Evolutionary conservation across 441 rosid genomes (phyloP).

Genomic region (Pelargonium myrrhifolium): DNA sequence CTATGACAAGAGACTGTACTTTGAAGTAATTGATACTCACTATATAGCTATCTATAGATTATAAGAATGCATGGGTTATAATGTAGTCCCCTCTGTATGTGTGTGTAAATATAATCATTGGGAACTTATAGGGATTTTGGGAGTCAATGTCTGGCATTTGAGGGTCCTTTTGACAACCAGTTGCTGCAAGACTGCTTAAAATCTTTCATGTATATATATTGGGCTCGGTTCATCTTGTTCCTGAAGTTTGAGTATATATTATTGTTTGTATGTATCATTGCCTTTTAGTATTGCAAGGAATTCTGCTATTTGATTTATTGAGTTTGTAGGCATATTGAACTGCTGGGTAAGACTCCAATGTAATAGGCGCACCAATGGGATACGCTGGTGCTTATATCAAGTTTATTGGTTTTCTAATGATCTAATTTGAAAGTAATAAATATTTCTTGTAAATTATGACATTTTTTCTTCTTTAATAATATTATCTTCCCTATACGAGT

Average conservation of each 20-base stretch:
- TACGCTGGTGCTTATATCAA: neutral
- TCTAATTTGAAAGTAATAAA: neutral
- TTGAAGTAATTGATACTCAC: neutral
- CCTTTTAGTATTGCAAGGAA: neutral
- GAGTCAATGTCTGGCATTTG: neutral
- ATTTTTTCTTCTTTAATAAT: neutral
- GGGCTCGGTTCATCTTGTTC: neutral
- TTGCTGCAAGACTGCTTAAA: neutral
- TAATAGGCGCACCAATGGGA: neutral
- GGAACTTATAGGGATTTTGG: neutral
- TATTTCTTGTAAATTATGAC: neutral
- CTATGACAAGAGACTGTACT: neutral
- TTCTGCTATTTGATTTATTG: neutral
- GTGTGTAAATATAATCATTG: neutral
- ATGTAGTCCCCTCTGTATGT: neutral
- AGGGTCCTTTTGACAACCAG: neutral
- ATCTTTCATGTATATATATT: neutral
- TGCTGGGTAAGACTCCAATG: neutral
- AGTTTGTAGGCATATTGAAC: slow-evolving; percentile 5
- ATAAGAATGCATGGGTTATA: neutral
- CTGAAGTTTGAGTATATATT: neutral
- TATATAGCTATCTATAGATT: neutral
- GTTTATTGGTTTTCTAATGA: neutral
- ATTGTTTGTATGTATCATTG: neutral
- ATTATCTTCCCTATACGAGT: neutral